Evolutionary conservation across 2,329 filamentous ascomycete genomes (phyloP), one percentile per base, ranked within the genome.

Genomic region (Stagonosporopsis chrysanthemi): DNA sequence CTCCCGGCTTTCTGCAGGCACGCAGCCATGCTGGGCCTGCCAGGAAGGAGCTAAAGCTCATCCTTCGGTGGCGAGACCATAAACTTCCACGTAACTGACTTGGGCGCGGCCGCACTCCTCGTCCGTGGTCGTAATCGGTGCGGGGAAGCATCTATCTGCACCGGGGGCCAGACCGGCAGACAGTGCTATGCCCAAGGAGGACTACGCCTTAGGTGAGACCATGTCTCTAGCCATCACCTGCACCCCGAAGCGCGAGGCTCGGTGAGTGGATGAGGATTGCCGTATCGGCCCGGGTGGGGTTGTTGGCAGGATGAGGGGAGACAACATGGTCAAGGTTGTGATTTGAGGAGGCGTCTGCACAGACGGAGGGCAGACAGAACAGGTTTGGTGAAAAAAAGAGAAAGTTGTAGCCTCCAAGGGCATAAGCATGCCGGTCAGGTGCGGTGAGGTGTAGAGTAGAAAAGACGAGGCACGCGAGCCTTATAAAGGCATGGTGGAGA

Each of bases 1-100:
- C 60, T 62, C 62, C 57, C 62, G 57, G 55, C 54, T 60, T 57
- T 19, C 6, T 24, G 48, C 48, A 51, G 36, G 33, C 44, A 35
- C n/a, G 17, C 2, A 22, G 39, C 33, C 39, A 31, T 39, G 44
- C 44, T 24, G n/a, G 15, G 47, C 42, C 43, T 52, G 19, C 31
- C 38, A 39, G 28, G 24, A 33, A 47, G 22, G 42, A 52, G 42
- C 36, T 29, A 22, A 12, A 36, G 33, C 48, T 50, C 57, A 28
- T 5, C 41, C 40, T 29, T 35, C 38, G n/a, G 40, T 54, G 49
- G 45, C 23, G 31, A 52, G 35, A 36, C 49, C 49, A 7, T 28
- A 51, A 41, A 45, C 52, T 38, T 41, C 47, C 29, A 44, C 52
- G 36, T 35, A 24, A 19, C 7, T 47, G 43, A 46, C 47, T 38